Base-by-base conservation (phyloP, 345 rosid species). In the Abelmoschus esculentus region DNA sequence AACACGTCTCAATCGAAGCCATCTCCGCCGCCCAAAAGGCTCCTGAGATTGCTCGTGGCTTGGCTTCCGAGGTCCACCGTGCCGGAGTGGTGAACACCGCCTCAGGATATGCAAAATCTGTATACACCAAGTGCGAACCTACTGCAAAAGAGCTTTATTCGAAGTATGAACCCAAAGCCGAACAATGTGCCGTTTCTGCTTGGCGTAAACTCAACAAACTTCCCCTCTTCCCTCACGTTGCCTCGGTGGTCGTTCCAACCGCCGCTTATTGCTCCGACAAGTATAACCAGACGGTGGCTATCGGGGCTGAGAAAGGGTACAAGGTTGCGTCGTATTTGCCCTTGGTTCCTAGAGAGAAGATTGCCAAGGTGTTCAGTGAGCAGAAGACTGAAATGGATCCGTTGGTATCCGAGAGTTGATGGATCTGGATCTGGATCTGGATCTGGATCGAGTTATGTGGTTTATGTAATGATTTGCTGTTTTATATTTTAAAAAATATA, bases 181-280 rank as follows among this genome's bases (percentile, higher is more conserved):
- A 91, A 80, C 88, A 86, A 40, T 86, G 87, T 18, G 97, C 91
- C 0, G 93, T 75, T 28, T 90, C 92, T 1, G 84, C 96, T 5
- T 91, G 96, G 99, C 86, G 80, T 76, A 90, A 75, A 73, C 83
- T 95, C 57, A 87, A 90, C 73, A 85, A 83, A 72, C 83, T 95
- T 17, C 98, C 98, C 5, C 85, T 91, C 11, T 81, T 93, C 81
- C 97, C 97, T 49, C 85, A 73, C 7, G 84, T 90, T 22, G 91
- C 96, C 29, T 86, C 86, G 60, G 90, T 89, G 0, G 83, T 85
- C 38, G 80, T 91, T 55, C 98, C 99, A 5, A 78, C 98, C 0
- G 96, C 97, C 0, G 89, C 98, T 5, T 90, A 73, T 73, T 95
- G 89, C 73, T 77, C 85, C 1, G 92, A 91, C 71, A 90, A 82